Percentiles rank a stretch among this genome's conserved stretches.
phyloP scores from a whole-genome alignment of 2,329 filamentous ascomycete genomes.

The Hypoxylon sp. region DNA sequence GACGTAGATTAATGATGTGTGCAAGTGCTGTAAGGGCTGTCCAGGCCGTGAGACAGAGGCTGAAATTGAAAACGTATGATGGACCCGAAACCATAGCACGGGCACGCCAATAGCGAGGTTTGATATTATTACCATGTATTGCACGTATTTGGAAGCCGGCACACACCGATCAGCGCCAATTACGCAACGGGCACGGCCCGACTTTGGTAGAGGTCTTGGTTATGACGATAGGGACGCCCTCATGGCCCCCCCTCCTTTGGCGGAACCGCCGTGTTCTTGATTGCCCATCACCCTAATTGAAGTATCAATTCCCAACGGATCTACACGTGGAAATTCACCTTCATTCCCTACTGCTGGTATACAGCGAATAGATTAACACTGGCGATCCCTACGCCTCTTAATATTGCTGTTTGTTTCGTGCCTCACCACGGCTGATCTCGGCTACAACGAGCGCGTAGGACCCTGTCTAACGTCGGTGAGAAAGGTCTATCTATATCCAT shows the following conservation, averaged over 20 bases:
- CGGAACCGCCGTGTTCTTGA: slow-evolving; percentile 18
- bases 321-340: slow-evolving; percentile 10
- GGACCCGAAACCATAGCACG: slow-evolving; percentile 19
- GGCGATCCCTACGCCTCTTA: slow-evolving; percentile 37
- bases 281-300: slow-evolving; percentile 14
- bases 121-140: slow-evolving; percentile 23
- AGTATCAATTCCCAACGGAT: slow-evolving; percentile 5
- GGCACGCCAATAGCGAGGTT: slow-evolving; percentile 31
- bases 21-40: slow-evolving; percentile 5
- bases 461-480: slow-evolving; percentile 22
- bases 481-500: slow-evolving; percentile 8
- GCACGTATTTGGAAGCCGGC: slow-evolving; percentile 23
- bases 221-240: slow-evolving; percentile 34
- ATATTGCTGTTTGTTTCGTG: slow-evolving; percentile 36
- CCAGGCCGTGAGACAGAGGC: slow-evolving; percentile 23
- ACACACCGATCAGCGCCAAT: slow-evolving; percentile 35
- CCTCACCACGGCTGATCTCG: slow-evolving; percentile 21
- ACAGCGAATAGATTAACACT: slow-evolving; percentile 29
- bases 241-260: slow-evolving; percentile 6
- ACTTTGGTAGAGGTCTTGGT: slow-evolving; percentile 26
- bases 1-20: slow-evolving; percentile 32
- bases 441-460: slow-evolving; percentile 20
- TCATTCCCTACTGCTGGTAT: neutral
- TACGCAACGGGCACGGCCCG: slow-evolving; percentile 34
- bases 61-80: slow-evolving; percentile 21